phyloP scores from a whole-genome alignment of 805 yeast genomes.

The Yarrowia sp. region DNA sequence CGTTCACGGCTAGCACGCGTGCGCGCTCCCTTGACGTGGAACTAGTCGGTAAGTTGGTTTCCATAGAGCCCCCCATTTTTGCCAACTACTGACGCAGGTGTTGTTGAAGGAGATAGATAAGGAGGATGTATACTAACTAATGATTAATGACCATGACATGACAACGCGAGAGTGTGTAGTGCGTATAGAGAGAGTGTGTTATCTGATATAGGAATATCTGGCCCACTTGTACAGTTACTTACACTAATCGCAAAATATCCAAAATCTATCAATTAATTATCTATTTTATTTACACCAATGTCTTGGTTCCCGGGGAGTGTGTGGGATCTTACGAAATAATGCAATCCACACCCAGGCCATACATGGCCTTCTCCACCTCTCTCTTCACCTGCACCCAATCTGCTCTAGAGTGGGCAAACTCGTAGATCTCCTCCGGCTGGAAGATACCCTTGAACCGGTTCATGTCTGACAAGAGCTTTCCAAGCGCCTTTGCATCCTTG shows the following conservation, averaged over 20 bases:
- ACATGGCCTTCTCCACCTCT: constrained; percentile 91
- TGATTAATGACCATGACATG: constrained; percentile 5
- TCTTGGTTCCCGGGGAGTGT: too few relatives aligned
- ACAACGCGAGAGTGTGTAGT: background rate
- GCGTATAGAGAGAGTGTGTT: background rate
- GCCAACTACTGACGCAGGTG: constrained; percentile 27
- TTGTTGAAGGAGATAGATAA: constrained; percentile 1
- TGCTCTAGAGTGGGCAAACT: constrained; percentile 78
- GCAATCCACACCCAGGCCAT: constrained; percentile 80
- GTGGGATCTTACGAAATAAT: constrained; percentile 37
- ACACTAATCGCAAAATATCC: too few relatives aligned
- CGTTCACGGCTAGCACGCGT: constrained; percentile 10
- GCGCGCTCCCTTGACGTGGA: constrained; percentile 6
- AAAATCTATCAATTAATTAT: background rate
- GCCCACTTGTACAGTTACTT: too few relatives aligned
- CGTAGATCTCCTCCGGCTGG: constrained; percentile 90
- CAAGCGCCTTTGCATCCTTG: constrained; percentile 79
- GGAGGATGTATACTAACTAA: constrained; percentile 10
- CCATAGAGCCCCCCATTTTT: constrained; percentile 20
- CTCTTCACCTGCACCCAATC: constrained; percentile 79
- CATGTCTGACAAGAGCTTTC: constrained; percentile 76
- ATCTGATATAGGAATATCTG: too few relatives aligned
- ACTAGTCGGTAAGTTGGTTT: constrained; percentile 25
- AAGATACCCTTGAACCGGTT: constrained; percentile 85
- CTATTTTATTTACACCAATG: background rate